Evolutionary conservation across 73 alveolate genomes (phyloP).

Genomic region (Blepharisma japonicum): DNA sequence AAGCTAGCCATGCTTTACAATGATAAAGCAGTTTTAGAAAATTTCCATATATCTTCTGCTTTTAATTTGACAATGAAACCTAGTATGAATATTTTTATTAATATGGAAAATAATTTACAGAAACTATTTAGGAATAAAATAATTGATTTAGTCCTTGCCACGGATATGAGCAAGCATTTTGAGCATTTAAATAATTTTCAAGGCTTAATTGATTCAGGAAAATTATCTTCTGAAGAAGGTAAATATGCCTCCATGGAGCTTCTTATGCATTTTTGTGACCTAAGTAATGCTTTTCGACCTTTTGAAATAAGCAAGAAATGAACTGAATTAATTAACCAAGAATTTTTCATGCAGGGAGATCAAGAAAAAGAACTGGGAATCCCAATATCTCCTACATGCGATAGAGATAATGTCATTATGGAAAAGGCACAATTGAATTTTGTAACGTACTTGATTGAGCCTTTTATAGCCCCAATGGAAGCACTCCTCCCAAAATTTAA

Average conservation of each 20-base stretch:
- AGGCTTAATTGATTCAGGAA: constrained; percentile 22
- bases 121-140: constrained; percentile 60
- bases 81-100: constrained; percentile 40
- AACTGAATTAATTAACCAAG: constrained; percentile 57
- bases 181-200: constrained; percentile 50
- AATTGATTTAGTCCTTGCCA: constrained; percentile 66
- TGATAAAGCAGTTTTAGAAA: constrained; percentile 66
- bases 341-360: constrained; percentile 75
- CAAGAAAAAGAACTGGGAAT: constrained; percentile 66
- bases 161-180: constrained; percentile 85
- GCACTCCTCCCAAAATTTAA: too few relatives aligned
- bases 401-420: constrained; percentile 73
- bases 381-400: constrained; percentile 72
- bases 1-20: constrained; percentile 66
- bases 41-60: constrained; percentile 77
- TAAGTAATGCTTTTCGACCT: constrained; percentile 64
- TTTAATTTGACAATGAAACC: constrained; percentile 38
- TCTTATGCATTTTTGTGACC: constrained; percentile 72
- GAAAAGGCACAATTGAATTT: constrained; percentile 87
- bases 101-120: constrained; percentile 38
- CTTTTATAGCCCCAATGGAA: constrained; percentile 12
- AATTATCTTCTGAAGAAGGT: constrained; percentile 36
- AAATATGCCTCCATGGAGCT: constrained; percentile 40
- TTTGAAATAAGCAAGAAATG: constrained; percentile 57
- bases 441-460: constrained; percentile 82